Conservation (phyloP, 805 yeast genomes). For the Clavispora vitiphila region DNA sequence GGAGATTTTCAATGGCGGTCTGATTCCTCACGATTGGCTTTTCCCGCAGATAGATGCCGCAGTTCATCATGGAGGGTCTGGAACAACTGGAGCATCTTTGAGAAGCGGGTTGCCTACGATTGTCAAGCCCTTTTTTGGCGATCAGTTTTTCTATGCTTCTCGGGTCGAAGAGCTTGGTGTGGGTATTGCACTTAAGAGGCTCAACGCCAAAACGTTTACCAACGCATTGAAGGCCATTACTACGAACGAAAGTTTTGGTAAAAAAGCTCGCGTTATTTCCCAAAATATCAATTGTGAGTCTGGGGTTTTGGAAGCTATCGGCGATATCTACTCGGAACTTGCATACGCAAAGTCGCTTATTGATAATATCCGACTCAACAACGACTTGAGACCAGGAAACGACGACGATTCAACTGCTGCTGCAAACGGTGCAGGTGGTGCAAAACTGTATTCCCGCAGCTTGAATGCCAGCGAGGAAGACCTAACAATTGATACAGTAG, state of each 20-base stretch:
- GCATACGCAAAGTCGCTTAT: constrained; percentile 68
- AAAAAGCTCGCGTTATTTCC: constrained; percentile 62
- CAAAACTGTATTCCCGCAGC: neutral
- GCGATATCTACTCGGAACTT: constrained; percentile 69
- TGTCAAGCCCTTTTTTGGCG: constrained; percentile 93
- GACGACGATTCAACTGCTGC: constrained; percentile 20
- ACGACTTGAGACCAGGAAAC: constrained; percentile 19
- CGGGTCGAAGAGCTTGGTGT: constrained; percentile 87
- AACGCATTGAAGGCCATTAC: constrained; percentile 69
- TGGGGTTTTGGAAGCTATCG: constrained; percentile 77
- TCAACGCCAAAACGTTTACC: constrained; percentile 58
- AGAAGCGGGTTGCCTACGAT: constrained; percentile 85
- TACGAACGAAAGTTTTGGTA: constrained; percentile 58
- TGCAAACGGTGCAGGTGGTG: neutral
- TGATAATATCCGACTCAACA: constrained; percentile 37
- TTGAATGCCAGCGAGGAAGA: neutral
- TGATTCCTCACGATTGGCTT: constrained; percentile 91
- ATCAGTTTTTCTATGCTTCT: constrained; percentile 86
- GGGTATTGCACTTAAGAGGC: constrained; percentile 65
- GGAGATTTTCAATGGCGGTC: constrained; percentile 63
- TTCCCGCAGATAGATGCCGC: constrained; percentile 88
- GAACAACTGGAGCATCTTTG: constrained; percentile 90
- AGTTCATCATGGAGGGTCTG: constrained; percentile 96
- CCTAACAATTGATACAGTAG: neutral
- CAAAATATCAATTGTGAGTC: constrained; percentile 62